These are phyloP conservation scores for Colletotrichum tropicicola DNA, from an alignment of 2,329 filamentous ascomycete genomes.

Conservation along the genomic window DNA sequence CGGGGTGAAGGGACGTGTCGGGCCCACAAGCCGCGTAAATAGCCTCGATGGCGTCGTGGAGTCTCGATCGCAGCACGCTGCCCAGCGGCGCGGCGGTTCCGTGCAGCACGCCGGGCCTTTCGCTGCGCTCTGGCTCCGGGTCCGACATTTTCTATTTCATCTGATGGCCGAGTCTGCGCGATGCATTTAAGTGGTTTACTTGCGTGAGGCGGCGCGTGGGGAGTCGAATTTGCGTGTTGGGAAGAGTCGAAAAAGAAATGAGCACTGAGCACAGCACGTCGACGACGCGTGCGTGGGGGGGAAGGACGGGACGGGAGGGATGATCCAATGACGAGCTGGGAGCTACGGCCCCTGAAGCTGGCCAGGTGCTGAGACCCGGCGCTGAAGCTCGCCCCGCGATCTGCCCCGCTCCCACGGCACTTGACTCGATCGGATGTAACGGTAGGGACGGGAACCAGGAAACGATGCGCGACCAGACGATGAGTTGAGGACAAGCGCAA, in stretches of 20 bases:
- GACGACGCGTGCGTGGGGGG: conserved; percentile 1
- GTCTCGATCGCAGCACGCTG: background rate
- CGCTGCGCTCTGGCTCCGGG: conserved; percentile 1
- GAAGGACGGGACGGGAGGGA: no score
- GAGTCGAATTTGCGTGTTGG: background rate
- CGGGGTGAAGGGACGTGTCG: background rate
- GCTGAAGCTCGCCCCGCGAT: conserved; percentile 5
- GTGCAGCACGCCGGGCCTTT: conserved; percentile 6
- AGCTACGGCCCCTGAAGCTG: background rate
- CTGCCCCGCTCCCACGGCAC: conserved; percentile 10
- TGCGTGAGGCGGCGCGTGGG: background rate
- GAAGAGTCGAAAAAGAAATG: background rate
- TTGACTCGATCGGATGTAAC: conserved; percentile 11
- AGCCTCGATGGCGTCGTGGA: conserved; percentile 16
- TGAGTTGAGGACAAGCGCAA: no score
- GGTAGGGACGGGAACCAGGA: background rate
- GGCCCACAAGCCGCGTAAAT: conserved; percentile 17
- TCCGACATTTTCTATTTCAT: conserved; percentile 14
- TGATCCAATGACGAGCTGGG: background rate
- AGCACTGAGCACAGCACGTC: background rate
- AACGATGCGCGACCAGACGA: background rate
- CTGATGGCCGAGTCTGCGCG: background rate
- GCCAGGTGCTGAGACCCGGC: background rate
- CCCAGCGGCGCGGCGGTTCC: conserved; percentile 7
- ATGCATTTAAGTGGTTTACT: background rate